Evolutionary conservation across 495 filamentous ascomycete species (phyloP).

Genomic region (Cercophora scortea): DNA sequence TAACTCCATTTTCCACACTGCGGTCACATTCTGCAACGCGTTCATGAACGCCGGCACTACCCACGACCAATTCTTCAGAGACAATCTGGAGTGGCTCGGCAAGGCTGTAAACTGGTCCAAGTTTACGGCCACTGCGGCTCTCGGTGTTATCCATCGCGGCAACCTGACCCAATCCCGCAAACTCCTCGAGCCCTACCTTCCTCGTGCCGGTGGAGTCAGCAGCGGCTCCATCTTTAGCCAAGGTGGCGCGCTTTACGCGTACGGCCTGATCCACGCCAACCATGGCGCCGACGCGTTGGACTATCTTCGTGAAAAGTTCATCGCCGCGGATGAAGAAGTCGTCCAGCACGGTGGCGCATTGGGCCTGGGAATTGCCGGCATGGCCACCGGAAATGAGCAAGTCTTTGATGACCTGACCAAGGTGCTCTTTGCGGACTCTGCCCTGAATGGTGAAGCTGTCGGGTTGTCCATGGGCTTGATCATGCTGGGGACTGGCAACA

Average conservation of each 20-base stretch:
- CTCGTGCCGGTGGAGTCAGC: conserved; percentile 57
- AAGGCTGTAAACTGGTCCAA: conserved; percentile 99
- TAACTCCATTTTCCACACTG: conserved; percentile 97
- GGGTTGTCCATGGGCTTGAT: conserved; percentile 93
- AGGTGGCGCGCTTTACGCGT: conserved; percentile 89
- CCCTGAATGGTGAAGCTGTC: conserved; percentile 93
- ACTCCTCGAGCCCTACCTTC: conserved; percentile 90
- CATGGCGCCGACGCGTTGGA: conserved; percentile 89
- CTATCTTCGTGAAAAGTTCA: conserved; percentile 81
- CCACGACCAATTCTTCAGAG: conserved; percentile 93
- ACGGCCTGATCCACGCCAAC: conserved; percentile 95
- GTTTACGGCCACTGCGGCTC: conserved; percentile 92
- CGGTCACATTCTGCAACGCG: conserved; percentile 92
- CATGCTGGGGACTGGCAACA: conserved; percentile 92
- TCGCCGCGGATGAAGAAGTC: conserved; percentile 80
- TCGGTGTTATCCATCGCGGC: conserved; percentile 94
- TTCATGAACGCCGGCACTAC: conserved; percentile 99
- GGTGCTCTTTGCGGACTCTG: conserved; percentile 85
- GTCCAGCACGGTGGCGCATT: conserved; percentile 95
- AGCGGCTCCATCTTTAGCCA: conserved; percentile 88
- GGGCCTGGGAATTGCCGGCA: conserved; percentile 92
- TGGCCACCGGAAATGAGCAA: conserved; percentile 85
- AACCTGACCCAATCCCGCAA: conserved; percentile 90
- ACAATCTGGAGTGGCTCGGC: conserved; percentile 95
- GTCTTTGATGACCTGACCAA: conserved; percentile 87